Conservation (phyloP, 495 filamentous ascomycete species). For the Neurospora sp. region DNA sequence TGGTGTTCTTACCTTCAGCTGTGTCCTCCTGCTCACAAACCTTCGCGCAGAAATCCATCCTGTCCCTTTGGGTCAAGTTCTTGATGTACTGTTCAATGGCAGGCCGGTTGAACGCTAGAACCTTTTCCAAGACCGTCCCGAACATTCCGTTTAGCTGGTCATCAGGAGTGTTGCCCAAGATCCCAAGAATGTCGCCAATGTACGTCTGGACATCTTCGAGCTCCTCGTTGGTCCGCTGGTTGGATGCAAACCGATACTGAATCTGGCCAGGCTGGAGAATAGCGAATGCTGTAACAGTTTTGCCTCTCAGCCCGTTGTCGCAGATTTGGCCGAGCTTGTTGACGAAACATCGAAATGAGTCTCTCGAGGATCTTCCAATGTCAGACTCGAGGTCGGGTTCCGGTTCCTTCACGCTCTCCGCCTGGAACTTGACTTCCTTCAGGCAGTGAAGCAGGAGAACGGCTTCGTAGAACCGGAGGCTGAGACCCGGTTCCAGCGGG, state of each 20-base stretch:
- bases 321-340: conserved; percentile 21
- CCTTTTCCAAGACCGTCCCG: background rate
- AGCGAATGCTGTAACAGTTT: conserved; percentile 13
- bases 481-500: conserved; percentile 1
- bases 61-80: background rate
- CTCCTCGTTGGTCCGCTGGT: conserved; percentile 1
- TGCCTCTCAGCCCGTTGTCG: conserved; percentile 6
- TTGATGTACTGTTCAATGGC: background rate
- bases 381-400: conserved; percentile 6
- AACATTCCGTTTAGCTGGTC: background rate
- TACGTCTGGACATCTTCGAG: background rate
- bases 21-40: background rate
- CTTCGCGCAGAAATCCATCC: background rate
- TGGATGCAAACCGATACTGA: conserved; percentile 19
- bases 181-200: background rate
- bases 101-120: background rate
- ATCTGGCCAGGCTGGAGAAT: conserved; percentile 8
- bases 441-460: conserved; percentile 9
- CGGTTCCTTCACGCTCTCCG: background rate
- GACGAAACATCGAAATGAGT: conserved; percentile 13
- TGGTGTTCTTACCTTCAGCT: background rate
- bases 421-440: background rate
- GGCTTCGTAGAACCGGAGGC: conserved; percentile 14
- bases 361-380: background rate
- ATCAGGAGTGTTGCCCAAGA: background rate